Conservation (phyloP, 176 grass and related monocot genomes). For the Thalia dealbata region DNA sequence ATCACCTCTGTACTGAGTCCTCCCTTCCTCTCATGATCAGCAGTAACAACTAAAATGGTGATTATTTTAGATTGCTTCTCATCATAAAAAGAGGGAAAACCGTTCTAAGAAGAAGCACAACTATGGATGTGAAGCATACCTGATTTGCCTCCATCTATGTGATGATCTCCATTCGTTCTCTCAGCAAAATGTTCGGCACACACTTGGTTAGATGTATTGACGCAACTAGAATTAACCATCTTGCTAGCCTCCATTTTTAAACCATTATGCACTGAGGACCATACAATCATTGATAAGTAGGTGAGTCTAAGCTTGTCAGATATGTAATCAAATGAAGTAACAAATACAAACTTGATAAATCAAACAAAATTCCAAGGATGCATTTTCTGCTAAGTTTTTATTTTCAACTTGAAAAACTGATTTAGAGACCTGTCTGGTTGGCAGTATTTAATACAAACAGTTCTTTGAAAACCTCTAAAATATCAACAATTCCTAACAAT, state of each 20-base stretch:
- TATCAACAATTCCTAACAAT: no score
- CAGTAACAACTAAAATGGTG: conserved; percentile 17
- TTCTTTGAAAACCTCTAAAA: no score
- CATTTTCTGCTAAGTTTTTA: no score
- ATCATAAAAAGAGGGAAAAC: background rate
- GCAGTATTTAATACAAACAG: no score
- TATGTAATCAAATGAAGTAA: background rate
- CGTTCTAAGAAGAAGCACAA: background rate
- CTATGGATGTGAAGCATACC: background rate
- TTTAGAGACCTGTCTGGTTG: no score
- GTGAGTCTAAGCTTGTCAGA: background rate
- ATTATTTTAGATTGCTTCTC: background rate
- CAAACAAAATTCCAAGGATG: background rate
- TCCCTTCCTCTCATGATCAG: conserved; percentile 26
- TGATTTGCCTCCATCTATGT: background rate
- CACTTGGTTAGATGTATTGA: background rate
- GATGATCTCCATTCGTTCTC: background rate
- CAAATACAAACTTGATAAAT: background rate
- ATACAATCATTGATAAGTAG: background rate
- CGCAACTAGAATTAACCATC: conserved; percentile 4
- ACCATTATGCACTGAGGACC: background rate
- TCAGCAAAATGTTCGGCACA: background rate
- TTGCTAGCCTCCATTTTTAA: conserved; percentile 30
- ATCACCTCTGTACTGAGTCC: conserved; percentile 23
- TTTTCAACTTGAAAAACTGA: no score